Evolutionary conservation across 768 basidiomycete genomes (phyloP).

Genomic region (Podaxis sp.): DNA sequence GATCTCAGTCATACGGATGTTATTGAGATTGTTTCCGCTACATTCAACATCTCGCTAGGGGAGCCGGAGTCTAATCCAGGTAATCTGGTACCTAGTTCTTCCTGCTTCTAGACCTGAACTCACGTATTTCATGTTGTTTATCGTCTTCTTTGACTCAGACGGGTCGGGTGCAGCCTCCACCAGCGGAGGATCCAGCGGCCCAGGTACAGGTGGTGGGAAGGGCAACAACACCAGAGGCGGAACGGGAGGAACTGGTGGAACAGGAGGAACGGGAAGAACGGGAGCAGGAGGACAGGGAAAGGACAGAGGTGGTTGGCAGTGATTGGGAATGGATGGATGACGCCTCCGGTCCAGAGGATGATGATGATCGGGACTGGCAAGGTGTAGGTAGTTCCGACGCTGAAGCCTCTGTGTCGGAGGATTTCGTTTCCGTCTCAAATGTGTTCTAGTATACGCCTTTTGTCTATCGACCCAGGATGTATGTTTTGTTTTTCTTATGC

Average conservation of each 20-base stretch:
- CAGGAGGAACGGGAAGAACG: too few relatives aligned
- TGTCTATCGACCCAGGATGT: too few relatives aligned
- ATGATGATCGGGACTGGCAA: neutral
- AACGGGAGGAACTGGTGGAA: too few relatives aligned
- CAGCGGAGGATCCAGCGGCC: neutral
- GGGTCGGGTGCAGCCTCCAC: too few relatives aligned
- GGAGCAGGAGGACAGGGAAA: neutral
- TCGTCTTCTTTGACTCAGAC: too few relatives aligned
- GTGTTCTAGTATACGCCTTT: too few relatives aligned
- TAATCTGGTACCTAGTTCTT: neutral
- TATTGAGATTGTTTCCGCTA: neutral
- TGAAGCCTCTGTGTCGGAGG: neutral
- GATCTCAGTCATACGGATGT: constrained; percentile 1
- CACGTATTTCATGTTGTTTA: neutral
- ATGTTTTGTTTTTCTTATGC: too few relatives aligned
- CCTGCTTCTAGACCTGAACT: neutral
- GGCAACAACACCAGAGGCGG: too few relatives aligned
- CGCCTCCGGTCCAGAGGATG: neutral
- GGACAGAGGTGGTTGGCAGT: neutral
- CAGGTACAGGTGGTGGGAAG: neutral
- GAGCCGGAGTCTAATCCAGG: neutral
- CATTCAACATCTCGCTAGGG: neutral
- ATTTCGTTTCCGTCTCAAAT: neutral
- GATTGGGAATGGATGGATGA: neutral
- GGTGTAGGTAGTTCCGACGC: neutral